Conservation (phyloP, 306 rosid species). For the Gastrolobium bilobum region DNA sequence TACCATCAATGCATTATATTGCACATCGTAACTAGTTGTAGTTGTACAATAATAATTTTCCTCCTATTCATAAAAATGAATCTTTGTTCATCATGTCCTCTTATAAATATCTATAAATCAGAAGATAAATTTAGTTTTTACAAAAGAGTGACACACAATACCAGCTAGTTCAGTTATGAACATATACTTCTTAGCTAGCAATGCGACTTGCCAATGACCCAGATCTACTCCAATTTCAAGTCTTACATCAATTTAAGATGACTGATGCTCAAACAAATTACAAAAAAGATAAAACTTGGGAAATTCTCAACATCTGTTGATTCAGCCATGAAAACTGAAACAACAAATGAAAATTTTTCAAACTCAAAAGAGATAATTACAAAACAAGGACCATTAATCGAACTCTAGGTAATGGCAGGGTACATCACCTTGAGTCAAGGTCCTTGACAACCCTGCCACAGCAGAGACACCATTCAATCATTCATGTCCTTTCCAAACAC, state of each 20-base stretch:
- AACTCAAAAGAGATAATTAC: background rate
- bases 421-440: background rate
- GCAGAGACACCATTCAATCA: constrained; percentile 7
- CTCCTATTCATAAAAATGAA: constrained; percentile 3
- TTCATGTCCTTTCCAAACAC: background rate
- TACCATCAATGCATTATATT: background rate
- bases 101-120: constrained; percentile 8
- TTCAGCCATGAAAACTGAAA: constrained; percentile 24
- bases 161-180: constrained; percentile 11
- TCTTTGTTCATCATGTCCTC: constrained; percentile 10
- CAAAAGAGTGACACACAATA: background rate
- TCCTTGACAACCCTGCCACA: background rate
- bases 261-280: constrained; percentile 15
- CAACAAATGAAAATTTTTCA: background rate
- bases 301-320: constrained; percentile 18
- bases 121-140: background rate
- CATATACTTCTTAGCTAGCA: constrained; percentile 9
- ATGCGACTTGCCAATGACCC: background rate
- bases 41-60: background rate
- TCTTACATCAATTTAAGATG: constrained; percentile 9
- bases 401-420: background rate
- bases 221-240: constrained; percentile 17
- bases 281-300: background rate
- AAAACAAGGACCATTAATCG: constrained; percentile 23
- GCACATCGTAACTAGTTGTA: constrained; percentile 5